phyloP scores from a whole-genome alignment of 2,329 filamentous ascomycete genomes.

The Cercospora berteroae region DNA sequence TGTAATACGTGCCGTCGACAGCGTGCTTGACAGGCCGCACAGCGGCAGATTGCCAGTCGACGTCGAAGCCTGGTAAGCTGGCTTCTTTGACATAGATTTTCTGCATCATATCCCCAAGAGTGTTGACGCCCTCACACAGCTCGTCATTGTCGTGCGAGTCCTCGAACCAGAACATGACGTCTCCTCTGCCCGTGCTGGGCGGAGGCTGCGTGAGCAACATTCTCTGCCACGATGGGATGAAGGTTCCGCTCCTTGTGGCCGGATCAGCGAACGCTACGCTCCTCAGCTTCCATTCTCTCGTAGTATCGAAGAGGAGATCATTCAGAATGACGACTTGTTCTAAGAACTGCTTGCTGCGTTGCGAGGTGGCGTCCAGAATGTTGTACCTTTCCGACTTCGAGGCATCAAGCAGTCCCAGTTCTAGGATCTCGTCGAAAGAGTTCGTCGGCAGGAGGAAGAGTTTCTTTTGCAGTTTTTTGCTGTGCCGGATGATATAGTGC shows the following conservation, averaged over 20 bases:
- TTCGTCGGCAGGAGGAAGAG: slow-evolving; percentile 25
- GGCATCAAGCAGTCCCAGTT: slow-evolving; percentile 16
- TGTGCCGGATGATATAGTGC: slow-evolving; percentile 19
- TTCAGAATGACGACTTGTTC: slow-evolving; percentile 23
- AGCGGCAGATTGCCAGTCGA: slow-evolving; percentile 16
- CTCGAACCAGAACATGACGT: slow-evolving; percentile 27
- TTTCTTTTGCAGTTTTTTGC: slow-evolving; percentile 22
- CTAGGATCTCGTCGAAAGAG: slow-evolving; percentile 20
- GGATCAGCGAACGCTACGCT: slow-evolving; percentile 16
- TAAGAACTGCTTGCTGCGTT: slow-evolving; percentile 20
- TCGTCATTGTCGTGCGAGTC: slow-evolving; percentile 21
- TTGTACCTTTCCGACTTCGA: slow-evolving; percentile 16
- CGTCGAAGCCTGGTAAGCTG: slow-evolving; percentile 8
- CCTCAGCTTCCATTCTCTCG: slow-evolving; percentile 20
- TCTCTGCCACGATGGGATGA: slow-evolving; percentile 24
- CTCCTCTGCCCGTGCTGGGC: slow-evolving; percentile 17
- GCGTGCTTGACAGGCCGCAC: slow-evolving; percentile 22
- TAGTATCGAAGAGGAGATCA: slow-evolving; percentile 24
- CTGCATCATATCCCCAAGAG: slow-evolving; percentile 22
- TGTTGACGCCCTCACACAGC: slow-evolving; percentile 21
- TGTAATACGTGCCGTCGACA: slow-evolving; percentile 21
- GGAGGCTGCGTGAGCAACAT: slow-evolving; percentile 25
- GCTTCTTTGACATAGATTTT: slow-evolving; percentile 21
- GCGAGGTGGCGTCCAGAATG: slow-evolving; percentile 22
- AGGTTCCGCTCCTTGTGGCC: neutral